These are phyloP conservation scores for Podochytrium sp. DNA, from an alignment of 192 early-diverging fungal genomes.

Conservation along the genomic window DNA sequence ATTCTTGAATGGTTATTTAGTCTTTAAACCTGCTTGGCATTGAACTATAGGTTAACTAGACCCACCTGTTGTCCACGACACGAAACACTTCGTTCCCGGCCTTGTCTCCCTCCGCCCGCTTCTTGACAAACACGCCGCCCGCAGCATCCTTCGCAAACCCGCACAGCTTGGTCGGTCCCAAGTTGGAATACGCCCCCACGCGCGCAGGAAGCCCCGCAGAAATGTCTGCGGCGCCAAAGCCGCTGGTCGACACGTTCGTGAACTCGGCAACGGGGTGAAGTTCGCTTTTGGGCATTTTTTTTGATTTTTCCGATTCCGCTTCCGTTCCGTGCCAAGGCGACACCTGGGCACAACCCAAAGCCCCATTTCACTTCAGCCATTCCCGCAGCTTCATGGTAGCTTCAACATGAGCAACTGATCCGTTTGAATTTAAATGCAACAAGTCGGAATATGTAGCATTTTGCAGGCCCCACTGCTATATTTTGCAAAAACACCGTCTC, in stretches of 20 bases:
- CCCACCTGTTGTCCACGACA: background rate
- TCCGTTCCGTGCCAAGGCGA: too few relatives aligned
- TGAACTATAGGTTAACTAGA: background rate
- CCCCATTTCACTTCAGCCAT: too few relatives aligned
- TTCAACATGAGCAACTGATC: too few relatives aligned
- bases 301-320: too few relatives aligned
- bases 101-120: background rate
- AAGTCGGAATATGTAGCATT: too few relatives aligned
- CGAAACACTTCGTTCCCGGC: background rate
- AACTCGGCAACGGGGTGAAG: background rate
- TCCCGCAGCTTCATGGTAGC: too few relatives aligned
- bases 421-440: too few relatives aligned
- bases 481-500: too few relatives aligned
- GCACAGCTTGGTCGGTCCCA: background rate
- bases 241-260: background rate
- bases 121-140: background rate
- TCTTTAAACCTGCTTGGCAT: background rate
- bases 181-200: background rate
- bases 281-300: too few relatives aligned
- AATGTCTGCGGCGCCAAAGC: background rate
- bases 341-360: too few relatives aligned
- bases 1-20: slow-evolving; percentile 4
- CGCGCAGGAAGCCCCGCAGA: background rate
- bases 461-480: too few relatives aligned
- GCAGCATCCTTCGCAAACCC: background rate